Evolutionary conservation across 2,329 filamentous ascomycete genomes (phyloP), one percentile per base, ranked within the genome.

Genomic region (Trichoderma citrinoviride): DNA sequence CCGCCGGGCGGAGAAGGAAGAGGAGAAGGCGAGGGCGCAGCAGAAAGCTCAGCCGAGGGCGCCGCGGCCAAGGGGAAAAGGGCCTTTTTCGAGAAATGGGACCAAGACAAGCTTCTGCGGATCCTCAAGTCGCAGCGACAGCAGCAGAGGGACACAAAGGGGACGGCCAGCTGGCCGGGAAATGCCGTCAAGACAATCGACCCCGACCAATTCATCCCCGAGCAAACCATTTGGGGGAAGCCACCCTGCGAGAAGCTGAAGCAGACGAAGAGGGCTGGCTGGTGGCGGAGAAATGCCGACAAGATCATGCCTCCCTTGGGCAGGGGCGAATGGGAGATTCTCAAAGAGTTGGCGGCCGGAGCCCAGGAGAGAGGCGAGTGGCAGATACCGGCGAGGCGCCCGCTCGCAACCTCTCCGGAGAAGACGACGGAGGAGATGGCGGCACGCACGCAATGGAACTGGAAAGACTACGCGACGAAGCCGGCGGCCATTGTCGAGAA

Each of bases 291-390:
- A 4, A 70, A 78, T 17, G 74, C 81, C 0, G 72, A 78, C 14
- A 83, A 81, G 65, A 67, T 86, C 7, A 75, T 85, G 69, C 83
- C 85, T n/a, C 87, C 87, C 0, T 65, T 89, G 17, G 78, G 79
- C 7, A 75, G 72, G 29, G 75, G 77, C 19, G 84, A 88, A 70
- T 89, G 85, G 85, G 78, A 87, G 15, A 71, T 80, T 15, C 73
- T 89, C n/a, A 74, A 74, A n/a, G 73, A 74, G 25, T 69, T 89
- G 41, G 78, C 78, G 3, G 67, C 70, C 7, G 85, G 82, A 1
- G 74, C 74, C 27, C 78, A 78, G 10, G 70, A 71, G 54, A 57
- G 66, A 21, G 66, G 67, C 3, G 73, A 78, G 37, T 81, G 79
- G 75, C 69, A 65, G 19, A 68, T 81, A 1, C 80, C 81, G 15